Evolutionary conservation across 2,329 filamentous ascomycete species (phyloP).

Genomic region (Xylariaceae sp.): DNA sequence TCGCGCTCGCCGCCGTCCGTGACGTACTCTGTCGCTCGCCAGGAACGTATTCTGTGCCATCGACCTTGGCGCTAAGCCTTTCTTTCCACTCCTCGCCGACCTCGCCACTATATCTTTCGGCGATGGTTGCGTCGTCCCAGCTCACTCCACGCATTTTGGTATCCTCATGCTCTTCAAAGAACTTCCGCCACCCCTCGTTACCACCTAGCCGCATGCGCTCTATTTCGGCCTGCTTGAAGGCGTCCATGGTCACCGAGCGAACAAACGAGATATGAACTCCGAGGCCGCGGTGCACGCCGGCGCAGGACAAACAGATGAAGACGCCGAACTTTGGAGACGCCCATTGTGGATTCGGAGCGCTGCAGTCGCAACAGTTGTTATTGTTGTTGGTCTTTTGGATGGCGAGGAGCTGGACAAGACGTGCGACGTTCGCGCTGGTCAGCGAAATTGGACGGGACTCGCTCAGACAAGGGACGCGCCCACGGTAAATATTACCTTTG

Average conservation of each 20-base stretch:
- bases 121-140: constrained; percentile 85
- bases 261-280: constrained; percentile 99
- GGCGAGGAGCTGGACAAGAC: constrained; percentile 62
- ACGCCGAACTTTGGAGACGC: constrained; percentile 95
- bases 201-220: constrained; percentile 89
- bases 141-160: constrained; percentile 61
- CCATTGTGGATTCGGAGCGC: constrained; percentile 95
- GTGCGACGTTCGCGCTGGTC: constrained; percentile 12
- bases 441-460: constrained; percentile 8
- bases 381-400: constrained; percentile 90
- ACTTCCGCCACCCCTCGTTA: constrained; percentile 79
- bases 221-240: constrained; percentile 90
- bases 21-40: constrained; percentile 52
- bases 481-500: constrained; percentile 61
- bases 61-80: constrained; percentile 77
- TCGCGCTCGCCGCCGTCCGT: constrained; percentile 29
- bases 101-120: constrained; percentile 83
- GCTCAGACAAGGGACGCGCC: constrained; percentile 4
- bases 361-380: constrained; percentile 89
- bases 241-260: constrained; percentile 96
- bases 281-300: constrained; percentile 86
- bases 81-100: constrained; percentile 96
- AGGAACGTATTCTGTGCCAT: constrained; percentile 79
- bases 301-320: constrained; percentile 97
- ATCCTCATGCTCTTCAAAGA: constrained; percentile 70